Percentiles rank a stretch among this genome's conserved stretches.
Conservation (phyloP, 1,284 basidiomycete genomes). For the Garcileccinum viscosum region DNA sequence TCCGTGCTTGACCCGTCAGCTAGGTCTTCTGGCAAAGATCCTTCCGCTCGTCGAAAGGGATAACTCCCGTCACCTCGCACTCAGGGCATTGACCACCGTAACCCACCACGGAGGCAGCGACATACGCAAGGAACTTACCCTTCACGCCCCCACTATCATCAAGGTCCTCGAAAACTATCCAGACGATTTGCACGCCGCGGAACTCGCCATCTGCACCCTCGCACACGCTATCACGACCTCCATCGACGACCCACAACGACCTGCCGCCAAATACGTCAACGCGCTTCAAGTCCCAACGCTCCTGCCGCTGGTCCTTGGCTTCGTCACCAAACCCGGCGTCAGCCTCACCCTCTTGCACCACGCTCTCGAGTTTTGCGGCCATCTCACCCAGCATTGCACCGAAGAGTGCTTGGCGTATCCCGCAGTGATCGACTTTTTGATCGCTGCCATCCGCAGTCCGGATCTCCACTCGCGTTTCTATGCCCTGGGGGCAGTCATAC, state of each 20-base stretch:
- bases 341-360: slow-evolving; percentile 56
- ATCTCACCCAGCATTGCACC: slow-evolving; percentile 50
- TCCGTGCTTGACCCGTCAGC: not conserved
- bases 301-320: slow-evolving; percentile 49
- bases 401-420: slow-evolving; percentile 51
- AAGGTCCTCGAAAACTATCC: slow-evolving; percentile 54
- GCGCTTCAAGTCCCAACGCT: slow-evolving; percentile 53
- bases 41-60: slow-evolving; percentile 57
- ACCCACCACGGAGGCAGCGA: slow-evolving; percentile 65
- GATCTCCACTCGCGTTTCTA: slow-evolving; percentile 57
- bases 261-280: slow-evolving; percentile 43
- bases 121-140: slow-evolving; percentile 58
- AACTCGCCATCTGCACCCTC: slow-evolving; percentile 58
- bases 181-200: slow-evolving; percentile 55
- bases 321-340: slow-evolving; percentile 51
- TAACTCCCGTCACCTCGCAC: slow-evolving; percentile 53
- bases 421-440: slow-evolving; percentile 52
- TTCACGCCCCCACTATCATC: slow-evolving; percentile 46
- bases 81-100: slow-evolving; percentile 60
- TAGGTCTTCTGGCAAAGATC: slow-evolving; percentile 61
- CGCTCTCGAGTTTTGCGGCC: slow-evolving; percentile 52
- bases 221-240: slow-evolving; percentile 58
- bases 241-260: slow-evolving; percentile 46
- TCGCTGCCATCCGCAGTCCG: slow-evolving; percentile 58
- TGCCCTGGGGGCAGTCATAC: slow-evolving; percentile 58